Evolutionary conservation across 2,329 filamentous ascomycete genomes (phyloP), one percentile per base, ranked within the genome.

Genomic region (Podosphaera xanthii): DNA sequence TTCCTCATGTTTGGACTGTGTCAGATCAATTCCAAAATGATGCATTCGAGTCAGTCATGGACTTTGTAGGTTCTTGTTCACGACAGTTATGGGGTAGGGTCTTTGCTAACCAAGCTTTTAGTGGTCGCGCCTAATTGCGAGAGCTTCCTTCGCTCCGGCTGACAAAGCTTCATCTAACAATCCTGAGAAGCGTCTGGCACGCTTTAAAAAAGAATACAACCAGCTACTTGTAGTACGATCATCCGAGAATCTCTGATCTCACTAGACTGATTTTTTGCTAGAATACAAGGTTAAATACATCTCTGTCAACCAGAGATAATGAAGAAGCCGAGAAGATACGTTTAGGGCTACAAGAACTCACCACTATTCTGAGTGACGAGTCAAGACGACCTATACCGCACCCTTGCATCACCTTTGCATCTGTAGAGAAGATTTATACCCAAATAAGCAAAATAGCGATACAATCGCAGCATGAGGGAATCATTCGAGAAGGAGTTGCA

Each of bases 361-460:
- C 79, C 61, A 72, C 74, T 64, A 83, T 94, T 66, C 82, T 97
- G 63, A 84, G 81, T 72, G 89, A 96, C 73, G 91, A 97, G 73
- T 87, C 86, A 61, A 85, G 89, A 64, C 83, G 88, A 50, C 88
- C 90, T 4, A 79, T 89, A 34, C 91, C 91, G 5, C 91, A 97
- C 71, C 86, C 90, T 3, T 98, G 92, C 73, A 86, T 97, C 44
- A 78, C 84, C 66, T 96, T 91, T 72, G 86, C 87, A 61, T 82
- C 88, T 42, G 80, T 82, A 59, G 87, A 90, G 65, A 87, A 94
- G 70, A 86, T 96, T 58, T 98, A 94, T 70, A 82, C 88, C 3
- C 85, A 87, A 10, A 83, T 97, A 63, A 86, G 87, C 63, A 89
- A 94, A 72, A 89, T 97, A 65, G 89, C 90, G 2, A 82, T 87